These are phyloP conservation scores for Saturnispora zaruensis DNA, from an alignment of 805 yeast genomes.

Conservation along the genomic window DNA sequence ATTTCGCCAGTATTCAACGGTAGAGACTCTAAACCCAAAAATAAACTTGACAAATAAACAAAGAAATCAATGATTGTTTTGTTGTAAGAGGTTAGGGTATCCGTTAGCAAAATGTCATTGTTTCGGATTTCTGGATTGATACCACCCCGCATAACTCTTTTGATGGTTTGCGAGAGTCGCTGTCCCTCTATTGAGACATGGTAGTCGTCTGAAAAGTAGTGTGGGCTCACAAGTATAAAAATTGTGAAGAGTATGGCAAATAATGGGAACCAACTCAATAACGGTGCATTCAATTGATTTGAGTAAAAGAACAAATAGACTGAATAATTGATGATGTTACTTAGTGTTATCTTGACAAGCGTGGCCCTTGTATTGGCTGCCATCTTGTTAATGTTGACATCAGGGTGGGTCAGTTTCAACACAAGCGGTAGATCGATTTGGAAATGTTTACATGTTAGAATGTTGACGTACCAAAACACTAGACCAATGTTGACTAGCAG, in stretches of 20 bases:
- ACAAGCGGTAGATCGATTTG: constrained; percentile 40
- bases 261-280: constrained; percentile 31
- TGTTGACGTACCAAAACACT: constrained; percentile 45
- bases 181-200: constrained; percentile 28
- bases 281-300: constrained; percentile 20
- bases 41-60: constrained; percentile 42
- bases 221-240: constrained; percentile 30
- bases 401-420: constrained; percentile 27
- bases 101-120: constrained; percentile 77
- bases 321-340: constrained; percentile 23
- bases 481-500: constrained; percentile 41
- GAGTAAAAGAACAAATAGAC: constrained; percentile 23
- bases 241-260: constrained; percentile 31
- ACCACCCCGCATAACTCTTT: constrained; percentile 48
- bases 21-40: constrained; percentile 28
- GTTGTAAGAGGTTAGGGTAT: constrained; percentile 74
- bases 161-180: constrained; percentile 41
- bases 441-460: constrained; percentile 30
- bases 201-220: constrained; percentile 15
- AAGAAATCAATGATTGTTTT: constrained; percentile 67
- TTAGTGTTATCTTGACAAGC: constrained; percentile 17
- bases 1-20: constrained; percentile 24
- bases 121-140: constrained; percentile 55
- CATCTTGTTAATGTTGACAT: constrained; percentile 15
- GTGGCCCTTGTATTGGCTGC: constrained; percentile 14